Base-by-base conservation (phyloP, 2,329 filamentous ascomycete genomes). In the Botryotinia convoluta region DNA sequence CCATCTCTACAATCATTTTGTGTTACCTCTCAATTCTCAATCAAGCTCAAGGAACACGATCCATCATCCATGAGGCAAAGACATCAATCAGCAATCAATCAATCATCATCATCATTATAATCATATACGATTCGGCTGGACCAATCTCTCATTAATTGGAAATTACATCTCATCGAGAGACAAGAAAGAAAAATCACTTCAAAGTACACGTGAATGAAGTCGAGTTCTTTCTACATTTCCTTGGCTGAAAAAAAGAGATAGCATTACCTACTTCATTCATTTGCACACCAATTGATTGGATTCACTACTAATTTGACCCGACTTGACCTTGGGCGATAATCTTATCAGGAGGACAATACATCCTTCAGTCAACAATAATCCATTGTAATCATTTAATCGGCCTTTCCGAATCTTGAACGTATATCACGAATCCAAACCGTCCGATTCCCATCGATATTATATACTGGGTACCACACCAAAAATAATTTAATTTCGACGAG, bases 21-120 rank as follows among this genome's bases (percentile, higher is more conserved):
- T 48, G 45, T 44, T 29, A 69, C 57, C n/a, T 61, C 51, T 32
- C 26, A 42, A 45, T 44, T 60, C 63, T 67, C 71, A 61, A 64
- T 54, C 45, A 35, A 45, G 48, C 63, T 62, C 71, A 54, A 69
- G 71, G 63, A 57, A 59, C n/a, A 39, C 48, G 35, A 68, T 68
- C 64, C 48, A 35, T 57, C 45, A 32, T 68, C 64, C 48, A 48
- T 57, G 64, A 57, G 64, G 64, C 64, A 42, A 32, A 68, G 48
- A 22, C 45, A 68, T 68, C 64, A 48, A 35, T 18, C 32, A 39
- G n/a, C 45, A 45, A 45, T 32, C 61, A 64, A 67, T 51, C 45
- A 29, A 37, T 67, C 45, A 51, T 22, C 64, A 39, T 45, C n/a
- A 65, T 65, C 44, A 37, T 51, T 32, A 65, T 57, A 37, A 42